Evolutionary conservation across 2,329 filamentous ascomycete species (phyloP).

Genomic region (Paecilomyces niveus): DNA sequence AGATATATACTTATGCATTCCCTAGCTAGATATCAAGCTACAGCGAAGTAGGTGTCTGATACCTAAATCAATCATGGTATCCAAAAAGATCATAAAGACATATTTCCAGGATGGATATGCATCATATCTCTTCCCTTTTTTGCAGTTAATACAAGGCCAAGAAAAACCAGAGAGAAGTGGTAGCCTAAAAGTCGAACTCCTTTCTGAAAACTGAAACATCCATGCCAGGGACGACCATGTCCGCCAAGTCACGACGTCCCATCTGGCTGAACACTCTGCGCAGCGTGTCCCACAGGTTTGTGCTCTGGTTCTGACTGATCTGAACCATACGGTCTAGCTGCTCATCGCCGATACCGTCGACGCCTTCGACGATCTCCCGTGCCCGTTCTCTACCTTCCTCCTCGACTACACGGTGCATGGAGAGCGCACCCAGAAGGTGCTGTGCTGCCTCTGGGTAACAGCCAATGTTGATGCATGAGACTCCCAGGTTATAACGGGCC

Average conservation of each 20-base stretch:
- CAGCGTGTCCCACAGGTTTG: conserved; percentile 91
- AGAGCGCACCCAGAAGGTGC: conserved; percentile 82
- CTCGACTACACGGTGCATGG: conserved; percentile 94
- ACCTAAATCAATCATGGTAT: conserved; percentile 1
- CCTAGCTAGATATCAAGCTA: neutral
- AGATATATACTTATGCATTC: neutral
- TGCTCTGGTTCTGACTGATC: conserved; percentile 78
- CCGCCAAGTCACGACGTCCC: conserved; percentile 78
- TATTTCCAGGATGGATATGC: neutral
- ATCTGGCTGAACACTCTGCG: conserved; percentile 94
- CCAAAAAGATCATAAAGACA: conserved; percentile 5
- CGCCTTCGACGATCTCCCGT: conserved; percentile 66
- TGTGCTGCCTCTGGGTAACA: conserved; percentile 89
- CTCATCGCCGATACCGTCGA: conserved; percentile 54
- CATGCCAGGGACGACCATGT: conserved; percentile 81
- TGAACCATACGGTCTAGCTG: conserved; percentile 80
- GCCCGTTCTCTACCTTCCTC: conserved; percentile 76
- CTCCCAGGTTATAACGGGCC: conserved; percentile 92
- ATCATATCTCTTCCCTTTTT: neutral
- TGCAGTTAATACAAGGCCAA: neutral
- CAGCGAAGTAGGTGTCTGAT: neutral
- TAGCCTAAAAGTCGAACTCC: conserved; percentile 74
- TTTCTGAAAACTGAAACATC: conserved; percentile 82
- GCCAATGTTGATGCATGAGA: conserved; percentile 94
- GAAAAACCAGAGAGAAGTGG: neutral